Evolutionary conservation across 2,329 filamentous ascomycete genomes (phyloP).

Genomic region (Phaeoacremonium minimum): DNA sequence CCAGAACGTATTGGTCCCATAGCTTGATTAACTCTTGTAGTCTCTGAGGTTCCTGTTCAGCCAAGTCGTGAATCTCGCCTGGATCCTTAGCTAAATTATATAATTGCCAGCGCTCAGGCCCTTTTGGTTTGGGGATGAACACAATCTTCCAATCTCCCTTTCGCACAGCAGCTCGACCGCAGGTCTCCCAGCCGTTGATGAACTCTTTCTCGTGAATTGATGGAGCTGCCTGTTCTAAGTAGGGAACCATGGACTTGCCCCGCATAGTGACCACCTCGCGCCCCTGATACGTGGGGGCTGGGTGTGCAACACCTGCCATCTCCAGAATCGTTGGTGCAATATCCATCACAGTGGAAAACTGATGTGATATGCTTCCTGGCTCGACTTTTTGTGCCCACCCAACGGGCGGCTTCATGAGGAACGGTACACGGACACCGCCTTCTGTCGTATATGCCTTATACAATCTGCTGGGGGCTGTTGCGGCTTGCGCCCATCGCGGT

Average conservation of each 20-base stretch:
- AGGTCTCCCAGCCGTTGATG: slow-evolving; percentile 31
- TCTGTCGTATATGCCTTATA: slow-evolving; percentile 34
- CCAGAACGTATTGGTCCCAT: slow-evolving; percentile 35
- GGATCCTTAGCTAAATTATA: slow-evolving; percentile 40
- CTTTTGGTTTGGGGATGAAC: slow-evolving; percentile 43
- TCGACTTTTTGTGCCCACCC: slow-evolving; percentile 15
- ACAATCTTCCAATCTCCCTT: slow-evolving; percentile 33
- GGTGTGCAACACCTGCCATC: slow-evolving; percentile 43
- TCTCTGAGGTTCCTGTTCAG: slow-evolving; percentile 22
- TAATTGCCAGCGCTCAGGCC: slow-evolving; percentile 43
- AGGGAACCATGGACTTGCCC: slow-evolving; percentile 27
- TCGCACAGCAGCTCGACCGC: slow-evolving; percentile 25
- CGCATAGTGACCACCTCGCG: slow-evolving; percentile 26
- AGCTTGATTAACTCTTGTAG: slow-evolving; percentile 24
- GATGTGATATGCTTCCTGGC: slow-evolving; percentile 32
- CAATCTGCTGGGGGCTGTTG: slow-evolving; percentile 20
- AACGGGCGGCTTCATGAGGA: slow-evolving; percentile 28
- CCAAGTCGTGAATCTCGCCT: slow-evolving; percentile 36
- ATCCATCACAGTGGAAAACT: slow-evolving; percentile 50
- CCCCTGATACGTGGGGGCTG: slow-evolving; percentile 41
- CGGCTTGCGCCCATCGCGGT: slow-evolving; percentile 42
- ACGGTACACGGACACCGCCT: slow-evolving; percentile 48
- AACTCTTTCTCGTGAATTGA: slow-evolving; percentile 28
- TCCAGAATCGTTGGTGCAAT: slow-evolving; percentile 43
- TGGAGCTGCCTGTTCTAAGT: slow-evolving; percentile 16